A percentile compares a stretch with the other conserved stretches of the same genome.
Evolutionary conservation across 164 flowering plant species (phyloP).

Genomic region (Vitis cinerea): DNA sequence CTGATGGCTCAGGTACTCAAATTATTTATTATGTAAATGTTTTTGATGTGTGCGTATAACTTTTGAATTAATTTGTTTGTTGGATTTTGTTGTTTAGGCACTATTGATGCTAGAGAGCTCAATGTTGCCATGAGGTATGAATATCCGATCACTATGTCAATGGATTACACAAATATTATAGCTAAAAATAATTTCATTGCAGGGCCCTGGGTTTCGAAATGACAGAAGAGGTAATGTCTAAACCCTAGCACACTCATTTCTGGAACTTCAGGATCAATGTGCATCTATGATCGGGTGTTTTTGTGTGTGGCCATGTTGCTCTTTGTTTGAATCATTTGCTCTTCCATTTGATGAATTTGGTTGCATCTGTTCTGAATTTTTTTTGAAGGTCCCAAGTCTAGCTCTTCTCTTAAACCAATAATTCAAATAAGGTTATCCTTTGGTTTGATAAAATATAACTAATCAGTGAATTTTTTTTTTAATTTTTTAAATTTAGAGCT

Average conservation of each 20-base stretch:
- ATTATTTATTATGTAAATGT: neutral
- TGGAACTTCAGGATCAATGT: neutral
- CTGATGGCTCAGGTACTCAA: constrained; percentile 82
- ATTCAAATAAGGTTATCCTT: too few relatives aligned
- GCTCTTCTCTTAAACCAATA: too few relatives aligned
- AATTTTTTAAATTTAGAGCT: too few relatives aligned
- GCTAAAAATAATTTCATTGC: constrained; percentile 23
- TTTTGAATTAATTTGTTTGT: neutral
- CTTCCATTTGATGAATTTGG: too few relatives aligned
- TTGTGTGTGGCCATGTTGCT: neutral
- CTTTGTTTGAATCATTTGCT: neutral
- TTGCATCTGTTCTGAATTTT: too few relatives aligned
- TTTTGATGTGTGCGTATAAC: neutral
- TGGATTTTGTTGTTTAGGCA: constrained; percentile 42
- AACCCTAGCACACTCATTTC: neutral
- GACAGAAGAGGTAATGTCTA: constrained; percentile 83
- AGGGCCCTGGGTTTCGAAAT: constrained; percentile 99
- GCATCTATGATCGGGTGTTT: neutral
- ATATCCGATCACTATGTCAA: too few relatives aligned
- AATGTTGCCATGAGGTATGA: constrained; percentile 98
- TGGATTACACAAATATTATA: neutral
- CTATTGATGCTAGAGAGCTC: constrained; percentile 96
- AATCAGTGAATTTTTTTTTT: too few relatives aligned
- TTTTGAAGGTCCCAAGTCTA: too few relatives aligned
- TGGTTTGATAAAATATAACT: too few relatives aligned